phyloP scores from a whole-genome alignment of 345 rosid species.

The Citrus cavaleriei region DNA sequence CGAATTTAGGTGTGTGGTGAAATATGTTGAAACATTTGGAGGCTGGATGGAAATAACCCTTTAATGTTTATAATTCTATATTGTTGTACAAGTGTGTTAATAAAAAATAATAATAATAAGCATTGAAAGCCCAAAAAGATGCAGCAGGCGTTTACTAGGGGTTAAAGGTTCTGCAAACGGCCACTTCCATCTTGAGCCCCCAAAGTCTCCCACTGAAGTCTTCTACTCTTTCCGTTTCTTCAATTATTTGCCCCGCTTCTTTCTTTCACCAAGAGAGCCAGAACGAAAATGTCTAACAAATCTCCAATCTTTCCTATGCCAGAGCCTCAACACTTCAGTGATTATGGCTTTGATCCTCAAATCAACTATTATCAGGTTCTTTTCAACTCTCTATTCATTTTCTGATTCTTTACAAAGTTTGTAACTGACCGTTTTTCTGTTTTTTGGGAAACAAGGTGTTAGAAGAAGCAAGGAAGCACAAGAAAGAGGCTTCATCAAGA shows the following conservation, averaged over 20 bases:
- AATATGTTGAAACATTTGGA: no score
- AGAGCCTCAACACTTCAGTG: constrained; percentile 71
- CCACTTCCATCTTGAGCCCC: constrained; percentile 32
- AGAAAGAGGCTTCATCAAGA: constrained; percentile 41
- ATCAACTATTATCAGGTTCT: constrained; percentile 75
- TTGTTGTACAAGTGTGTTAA: not conserved
- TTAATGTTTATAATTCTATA: no score
- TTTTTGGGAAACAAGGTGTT: constrained; percentile 39
- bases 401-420: not conserved
- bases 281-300: constrained; percentile 44
- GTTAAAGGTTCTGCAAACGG: constrained; percentile 19
- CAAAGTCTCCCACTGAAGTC: not conserved
- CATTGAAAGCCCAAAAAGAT: constrained; percentile 2
- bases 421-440: not conserved
- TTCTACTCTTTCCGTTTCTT: not conserved
- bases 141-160: constrained; percentile 15
- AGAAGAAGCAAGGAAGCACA: constrained; percentile 77
- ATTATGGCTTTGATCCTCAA: constrained; percentile 88
- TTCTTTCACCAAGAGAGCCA: not conserved
- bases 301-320: constrained; percentile 67
- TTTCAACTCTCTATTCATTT: not conserved
- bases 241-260: not conserved
- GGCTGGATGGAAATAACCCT: no score
- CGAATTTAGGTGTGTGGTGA: rapidly evolving
- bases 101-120: not conserved